Evolutionary conservation across 257 asterid species (phyloP).

Genomic region (Jacaranda mimosifolia): DNA sequence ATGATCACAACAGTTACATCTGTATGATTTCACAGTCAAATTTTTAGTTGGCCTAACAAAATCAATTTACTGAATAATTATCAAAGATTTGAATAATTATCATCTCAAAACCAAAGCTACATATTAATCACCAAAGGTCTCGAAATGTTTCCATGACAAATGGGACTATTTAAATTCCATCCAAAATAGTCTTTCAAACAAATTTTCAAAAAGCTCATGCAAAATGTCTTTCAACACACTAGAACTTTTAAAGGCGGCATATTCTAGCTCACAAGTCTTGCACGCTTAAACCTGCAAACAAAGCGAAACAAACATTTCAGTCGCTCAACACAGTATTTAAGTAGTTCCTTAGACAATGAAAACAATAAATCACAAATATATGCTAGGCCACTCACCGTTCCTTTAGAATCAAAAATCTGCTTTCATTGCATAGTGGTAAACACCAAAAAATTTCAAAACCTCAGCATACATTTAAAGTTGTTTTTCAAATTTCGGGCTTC

Average conservation of each 20-base stretch:
- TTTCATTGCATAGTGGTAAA: background rate
- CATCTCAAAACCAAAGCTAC: background rate
- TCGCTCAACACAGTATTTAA: background rate
- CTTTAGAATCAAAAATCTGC: too few species aligned
- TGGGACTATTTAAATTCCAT: conserved; percentile 1
- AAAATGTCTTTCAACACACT: conserved; percentile 14
- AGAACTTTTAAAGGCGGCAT: background rate
- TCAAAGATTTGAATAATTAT: background rate
- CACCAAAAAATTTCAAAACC: background rate
- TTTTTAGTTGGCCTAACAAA: too few species aligned
- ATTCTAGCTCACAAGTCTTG: conserved; percentile 45
- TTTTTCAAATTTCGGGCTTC: background rate
- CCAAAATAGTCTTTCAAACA: conserved; percentile 9
- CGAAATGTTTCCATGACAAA: conserved; percentile 26
- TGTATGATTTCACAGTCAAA: too few species aligned
- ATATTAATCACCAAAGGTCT: conserved; percentile 29
- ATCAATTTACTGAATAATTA: too few species aligned
- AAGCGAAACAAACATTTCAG: conserved; percentile 7
- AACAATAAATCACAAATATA: background rate
- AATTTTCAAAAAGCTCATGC: conserved; percentile 13
- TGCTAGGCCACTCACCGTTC: too few species aligned
- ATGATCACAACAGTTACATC: too few species aligned
- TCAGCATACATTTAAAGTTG: background rate
- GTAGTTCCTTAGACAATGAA: background rate
- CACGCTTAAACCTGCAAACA: conserved; percentile 48